Evolutionary conservation across 129 eudicot genomes (phyloP).

Genomic region (Calendula officinalis): DNA sequence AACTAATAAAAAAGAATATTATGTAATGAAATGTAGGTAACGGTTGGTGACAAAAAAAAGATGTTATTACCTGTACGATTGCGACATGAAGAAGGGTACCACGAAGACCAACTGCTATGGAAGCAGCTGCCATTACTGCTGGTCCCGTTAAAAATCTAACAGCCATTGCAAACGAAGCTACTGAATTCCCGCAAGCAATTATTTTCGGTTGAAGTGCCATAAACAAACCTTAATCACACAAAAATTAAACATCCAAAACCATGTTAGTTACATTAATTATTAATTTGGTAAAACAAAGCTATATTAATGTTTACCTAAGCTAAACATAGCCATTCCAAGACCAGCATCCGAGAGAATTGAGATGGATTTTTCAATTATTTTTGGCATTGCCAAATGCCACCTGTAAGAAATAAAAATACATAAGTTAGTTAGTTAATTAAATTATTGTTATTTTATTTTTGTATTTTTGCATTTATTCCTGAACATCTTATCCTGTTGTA

Average conservation of each 20-base stretch:
- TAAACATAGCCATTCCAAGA: conserved; percentile 99
- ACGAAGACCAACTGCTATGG: conserved; percentile 88
- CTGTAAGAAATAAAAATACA: conserved; percentile 36
- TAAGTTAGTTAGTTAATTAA: not conserved
- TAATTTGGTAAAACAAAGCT: not conserved
- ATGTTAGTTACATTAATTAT: not conserved
- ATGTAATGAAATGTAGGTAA: conserved; percentile 34
- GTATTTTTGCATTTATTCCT: not conserved
- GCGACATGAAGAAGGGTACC: conserved; percentile 84
- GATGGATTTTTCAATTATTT: conserved; percentile 62
- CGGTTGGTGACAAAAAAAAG: conserved; percentile 20
- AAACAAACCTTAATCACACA: conserved; percentile 63
- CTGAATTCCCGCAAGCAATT: conserved; percentile 89
- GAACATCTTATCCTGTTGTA: conserved; percentile 28
- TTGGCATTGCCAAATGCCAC: conserved; percentile 91
- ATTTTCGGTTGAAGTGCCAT: conserved; percentile 99
- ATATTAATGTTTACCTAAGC: conserved; percentile 60
- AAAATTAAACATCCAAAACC: not conserved
- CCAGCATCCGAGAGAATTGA: conserved; percentile 93
- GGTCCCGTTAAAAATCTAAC: conserved; percentile 95
- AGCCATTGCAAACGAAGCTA: conserved; percentile 93
- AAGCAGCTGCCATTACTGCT: conserved; percentile 94
- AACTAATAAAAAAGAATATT: conserved; percentile 9
- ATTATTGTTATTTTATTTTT: not conserved
- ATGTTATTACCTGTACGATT: conserved; percentile 76